Evolutionary conservation across 2,329 filamentous ascomycete genomes (phyloP), one percentile per base, ranked within the genome.

Genomic region (Exophiala lecanii-corni): DNA sequence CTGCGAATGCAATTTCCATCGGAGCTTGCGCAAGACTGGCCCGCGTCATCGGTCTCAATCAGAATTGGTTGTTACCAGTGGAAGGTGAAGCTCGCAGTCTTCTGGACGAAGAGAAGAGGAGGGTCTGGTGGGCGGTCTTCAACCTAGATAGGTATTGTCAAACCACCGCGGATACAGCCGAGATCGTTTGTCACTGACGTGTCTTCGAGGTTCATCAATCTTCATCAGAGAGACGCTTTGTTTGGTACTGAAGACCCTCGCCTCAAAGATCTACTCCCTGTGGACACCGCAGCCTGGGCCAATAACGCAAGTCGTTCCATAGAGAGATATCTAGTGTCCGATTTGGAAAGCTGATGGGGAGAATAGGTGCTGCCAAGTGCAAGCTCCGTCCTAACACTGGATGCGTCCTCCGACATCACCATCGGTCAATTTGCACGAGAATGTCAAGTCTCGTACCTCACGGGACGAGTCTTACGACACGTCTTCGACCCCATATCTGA

Each of bases 351-450:
- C n/a, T n/a, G n/a, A n/a, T n/a, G n/a, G n/a, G n/a, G n/a, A n/a
- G n/a, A n/a, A n/a, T n/a, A n/a, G n/a, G n/a, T n/a, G n/a, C n/a
- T n/a, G n/a, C n/a, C n/a, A n/a, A n/a, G n/a, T n/a, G n/a, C n/a
- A n/a, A n/a, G n/a, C n/a, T n/a, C n/a, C n/a, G n/a, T 6, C n/a
- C 5, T 32, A 32, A 13, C 30, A 12, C 5, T 32, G 4, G 16
- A n/a, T 17, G 40, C 36, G 16, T 19, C 41, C 6, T 45, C 35
- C 13, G 41, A 45, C 21, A 15, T 45, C 10, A 13, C 18, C 12
- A 23, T 45, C 17, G 41, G 41, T n/a, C 36, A 32, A 9, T 45
- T 45, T 34, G 36, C 41, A 9, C 26, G 36, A 2, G 41, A 45
- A 31, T 45, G 35, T 35, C 41, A 45, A 26, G 23, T 40, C 16